Evolutionary conservation across 768 basidiomycete genomes (phyloP).

Genomic region (Tylopilus sp.): DNA sequence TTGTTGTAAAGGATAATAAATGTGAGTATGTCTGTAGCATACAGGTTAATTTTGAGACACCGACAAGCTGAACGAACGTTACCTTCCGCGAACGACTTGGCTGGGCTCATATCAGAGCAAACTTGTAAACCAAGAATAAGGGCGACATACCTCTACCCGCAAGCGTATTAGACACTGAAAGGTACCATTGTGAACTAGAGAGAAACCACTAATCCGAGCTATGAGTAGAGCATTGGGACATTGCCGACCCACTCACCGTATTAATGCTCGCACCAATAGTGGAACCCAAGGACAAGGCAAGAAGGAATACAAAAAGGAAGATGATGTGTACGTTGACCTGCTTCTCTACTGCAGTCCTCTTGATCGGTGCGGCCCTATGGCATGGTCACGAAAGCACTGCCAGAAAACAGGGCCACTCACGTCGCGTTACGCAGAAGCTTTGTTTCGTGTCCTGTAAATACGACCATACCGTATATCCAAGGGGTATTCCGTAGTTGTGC

Average conservation of each 20-base stretch:
- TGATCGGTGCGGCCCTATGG: conserved; percentile 87
- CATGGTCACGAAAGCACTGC: neutral
- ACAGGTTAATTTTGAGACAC: conserved; percentile 4
- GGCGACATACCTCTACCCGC: conserved; percentile 54
- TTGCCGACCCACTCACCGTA: conserved; percentile 42
- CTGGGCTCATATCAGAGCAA: conserved; percentile 33
- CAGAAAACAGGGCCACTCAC: conserved; percentile 44
- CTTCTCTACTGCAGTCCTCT: conserved; percentile 91
- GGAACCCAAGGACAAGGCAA: conserved; percentile 85
- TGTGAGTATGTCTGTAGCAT: conserved; percentile 78
- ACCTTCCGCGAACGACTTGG: conserved; percentile 83
- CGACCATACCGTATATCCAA: conserved; percentile 92
- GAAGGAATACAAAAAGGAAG: conserved; percentile 85
- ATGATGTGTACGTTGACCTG: conserved; percentile 97
- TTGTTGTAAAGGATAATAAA: conserved; percentile 99
- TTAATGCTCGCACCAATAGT: conserved; percentile 91
- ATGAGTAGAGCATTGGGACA: conserved; percentile 1
- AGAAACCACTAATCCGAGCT: conserved; percentile 67
- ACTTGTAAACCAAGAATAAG: neutral
- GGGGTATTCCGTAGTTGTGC: conserved; percentile 95
- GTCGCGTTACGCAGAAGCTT: conserved; percentile 98
- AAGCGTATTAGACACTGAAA: conserved; percentile 60
- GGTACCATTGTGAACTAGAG: conserved; percentile 86
- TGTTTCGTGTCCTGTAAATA: conserved; percentile 97
- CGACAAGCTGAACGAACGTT: conserved; percentile 1